phyloP scores from a whole-genome alignment of 2,329 filamentous ascomycete species.

The Bimuria novae-zelandiae region DNA sequence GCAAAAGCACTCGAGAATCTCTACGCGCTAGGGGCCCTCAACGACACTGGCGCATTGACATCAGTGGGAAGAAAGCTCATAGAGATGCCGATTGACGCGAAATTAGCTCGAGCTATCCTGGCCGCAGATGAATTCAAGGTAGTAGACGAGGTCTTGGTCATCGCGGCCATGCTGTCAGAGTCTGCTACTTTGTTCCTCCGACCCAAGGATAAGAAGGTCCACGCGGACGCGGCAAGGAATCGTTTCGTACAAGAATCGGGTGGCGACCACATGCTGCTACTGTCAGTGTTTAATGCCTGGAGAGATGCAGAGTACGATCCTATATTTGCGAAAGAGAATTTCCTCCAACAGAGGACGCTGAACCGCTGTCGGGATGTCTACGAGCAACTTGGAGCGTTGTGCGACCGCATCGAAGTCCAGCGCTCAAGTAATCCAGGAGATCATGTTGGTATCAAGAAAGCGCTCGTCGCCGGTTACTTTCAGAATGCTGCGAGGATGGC shows the following conservation, averaged over 20 bases:
- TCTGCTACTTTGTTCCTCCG: slow-evolving; percentile 88
- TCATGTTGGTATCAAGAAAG: slow-evolving; percentile 79
- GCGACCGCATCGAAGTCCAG: slow-evolving; percentile 87
- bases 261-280: slow-evolving; percentile 83
- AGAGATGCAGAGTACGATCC: slow-evolving; percentile 87
- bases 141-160: slow-evolving; percentile 87
- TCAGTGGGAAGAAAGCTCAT: slow-evolving; percentile 93
- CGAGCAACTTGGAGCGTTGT: slow-evolving; percentile 89
- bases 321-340: slow-evolving; percentile 91
- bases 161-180: slow-evolving; percentile 94
- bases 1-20: slow-evolving; percentile 88
- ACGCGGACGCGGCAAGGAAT: slow-evolving; percentile 86
- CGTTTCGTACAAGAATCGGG: slow-evolving; percentile 90
- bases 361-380: slow-evolving; percentile 88
- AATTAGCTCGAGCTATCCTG: slow-evolving; percentile 86
- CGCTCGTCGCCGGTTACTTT: slow-evolving; percentile 91
- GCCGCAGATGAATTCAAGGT: slow-evolving; percentile 90
- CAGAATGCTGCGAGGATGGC: slow-evolving; percentile 86
- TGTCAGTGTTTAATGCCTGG: slow-evolving; percentile 93
- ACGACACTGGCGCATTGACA: slow-evolving; percentile 85
- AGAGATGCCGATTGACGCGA: slow-evolving; percentile 90
- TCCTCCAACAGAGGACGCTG: slow-evolving; percentile 86
- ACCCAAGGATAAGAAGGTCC: slow-evolving; percentile 95
- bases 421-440: slow-evolving; percentile 73
- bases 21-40: slow-evolving; percentile 87